Base-by-base conservation (phyloP, 1,139 yeast species). In the Blastobotrys capitulatus region DNA sequence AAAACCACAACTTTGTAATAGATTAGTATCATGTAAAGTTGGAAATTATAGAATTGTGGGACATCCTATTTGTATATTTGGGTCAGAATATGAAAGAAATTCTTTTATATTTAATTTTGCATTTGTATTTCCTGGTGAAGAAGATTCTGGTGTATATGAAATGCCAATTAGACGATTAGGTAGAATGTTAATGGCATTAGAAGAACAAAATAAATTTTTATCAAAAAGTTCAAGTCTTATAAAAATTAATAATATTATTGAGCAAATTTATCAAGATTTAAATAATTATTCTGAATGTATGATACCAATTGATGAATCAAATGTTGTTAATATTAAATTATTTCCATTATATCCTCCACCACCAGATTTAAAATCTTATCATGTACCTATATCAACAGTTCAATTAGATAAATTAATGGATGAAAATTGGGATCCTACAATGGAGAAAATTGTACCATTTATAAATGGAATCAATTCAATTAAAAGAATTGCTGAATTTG, bases 391-490 rank as follows among this genome's bases (percentile, higher is more conserved):
- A 2, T 79, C 95, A 5, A 83, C 92, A 0, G 95, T 90, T 1
- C 80, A 82, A 49, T 69, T 90, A 35, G 75, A 75, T 37, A 72
- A 79, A 35, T 72, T 92, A 55, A 82, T 87, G 32, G 98, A 92
- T 66, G 85, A 85, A 6, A 86, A 86, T 59, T 92, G 98, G 97
- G 98, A 92, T 63, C 97, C 97, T 1, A 92, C 97, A 2, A 85
- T 92, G 94, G 73, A 88, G 40, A 84, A 85, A 57, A 86, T 92
- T 32, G 69, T 88, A 13, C 96, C 97, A 0, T 85, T 75, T 58
- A 87, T 92, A 42, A 80, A 94, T 61, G 98, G 99, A 1, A 74
- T 89, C 45, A 90, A 92, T 62, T 86, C 95, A 2, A 80, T 92
- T 18, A 76, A 80, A 38, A 77, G 79, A 52, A 90, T 94, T 38